A percentile compares a stretch with the other conserved stretches of the same genome.
Conservation (phyloP, 2,329 filamentous ascomycete species). For the Hypocrella siamensis region DNA sequence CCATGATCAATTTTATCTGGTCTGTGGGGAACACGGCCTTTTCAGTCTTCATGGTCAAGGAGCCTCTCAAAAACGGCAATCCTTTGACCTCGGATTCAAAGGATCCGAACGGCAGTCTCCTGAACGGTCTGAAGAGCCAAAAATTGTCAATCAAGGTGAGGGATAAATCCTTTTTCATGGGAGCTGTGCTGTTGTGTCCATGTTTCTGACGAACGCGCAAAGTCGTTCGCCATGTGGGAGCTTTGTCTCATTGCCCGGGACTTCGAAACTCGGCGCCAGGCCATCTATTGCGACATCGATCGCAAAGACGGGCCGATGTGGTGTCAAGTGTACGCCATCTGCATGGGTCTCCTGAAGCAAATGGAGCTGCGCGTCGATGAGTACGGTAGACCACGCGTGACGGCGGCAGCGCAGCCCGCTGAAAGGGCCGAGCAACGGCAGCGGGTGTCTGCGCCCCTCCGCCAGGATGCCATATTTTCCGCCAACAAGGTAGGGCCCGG, state of each 20-base stretch:
- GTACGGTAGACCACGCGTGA: slow-evolving; percentile 30
- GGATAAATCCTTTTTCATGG: not conserved
- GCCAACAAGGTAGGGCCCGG: slow-evolving; percentile 20
- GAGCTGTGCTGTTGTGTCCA: not conserved
- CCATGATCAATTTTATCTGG: slow-evolving; percentile 59
- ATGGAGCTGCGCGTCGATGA: slow-evolving; percentile 53
- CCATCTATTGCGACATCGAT: slow-evolving; percentile 78
- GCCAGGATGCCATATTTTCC: slow-evolving; percentile 29
- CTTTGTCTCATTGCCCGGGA: slow-evolving; percentile 62
- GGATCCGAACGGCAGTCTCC: slow-evolving; percentile 78
- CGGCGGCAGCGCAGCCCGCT: slow-evolving; percentile 14
- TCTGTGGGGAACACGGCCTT: slow-evolving; percentile 63
- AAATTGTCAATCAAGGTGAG: slow-evolving; percentile 59
- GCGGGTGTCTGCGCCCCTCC: slow-evolving; percentile 23
- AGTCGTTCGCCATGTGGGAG: slow-evolving; percentile 86
- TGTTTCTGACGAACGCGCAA: slow-evolving; percentile 8
- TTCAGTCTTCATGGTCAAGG: slow-evolving; percentile 61
- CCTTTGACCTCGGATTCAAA: slow-evolving; percentile 75
- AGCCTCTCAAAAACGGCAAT: slow-evolving; percentile 70
- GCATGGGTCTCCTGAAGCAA: slow-evolving; percentile 51
- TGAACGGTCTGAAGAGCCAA: slow-evolving; percentile 72
- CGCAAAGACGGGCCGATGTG: slow-evolving; percentile 66
- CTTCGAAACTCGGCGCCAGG: slow-evolving; percentile 59
- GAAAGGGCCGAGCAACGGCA: slow-evolving; percentile 15
- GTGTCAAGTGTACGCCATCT: slow-evolving; percentile 59